Evolutionary conservation across 345 rosid species (phyloP), one percentile per base, ranked within the genome.

Genomic region (Ceriops zippeliana): DNA sequence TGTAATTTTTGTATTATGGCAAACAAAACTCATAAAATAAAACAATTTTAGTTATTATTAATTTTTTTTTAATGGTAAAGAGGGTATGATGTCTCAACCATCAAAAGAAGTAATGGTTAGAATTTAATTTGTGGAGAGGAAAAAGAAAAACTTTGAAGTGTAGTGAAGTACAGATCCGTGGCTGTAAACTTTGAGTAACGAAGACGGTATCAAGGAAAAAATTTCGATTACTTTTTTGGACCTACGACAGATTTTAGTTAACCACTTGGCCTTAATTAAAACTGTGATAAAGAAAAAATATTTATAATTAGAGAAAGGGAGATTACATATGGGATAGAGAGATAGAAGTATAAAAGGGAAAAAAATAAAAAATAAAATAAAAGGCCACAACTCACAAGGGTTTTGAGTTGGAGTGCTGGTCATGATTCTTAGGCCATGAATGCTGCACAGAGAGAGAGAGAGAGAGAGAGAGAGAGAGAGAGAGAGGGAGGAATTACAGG

Each of bases 371-470:
- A 37, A 28, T 1, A 34, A 54, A 19, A 37, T 1, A 30, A 28
- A 70, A 31, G 80, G 70, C n/a, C 63, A 71, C 69, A 72, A 74
- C 80, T 86, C 89, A 88, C 87, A 86, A 84, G 89, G 89, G 86
- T 65, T 62, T 73, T 70, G 82, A 75, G 85, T 63, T 73, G 84
- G 77, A 86, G 91, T 81, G 86, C 58, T 74, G 84, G 73, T 86
- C 84, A 86, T 86, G 77, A 82, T 86, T 78, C 86, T 84, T 72
- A 83, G 64, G 86, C 78, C 76, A 76, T 82, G 84, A 80, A 82
- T 78, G 86, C 83, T 77, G 79, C 26, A 22, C 83, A 67, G 34
- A 35, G 71, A 67, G 49, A 42, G 49, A 42, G 49, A 42, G 1
- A 42, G 4, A 11, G 5, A 42, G 60, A 60, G 70, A 75, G 73